A percentile compares a stretch with the other conserved stretches of the same genome.
These are phyloP conservation scores for Histomonas meleagridis DNA, from an alignment of 208 protist genomes.

Conservation along the genomic window DNA sequence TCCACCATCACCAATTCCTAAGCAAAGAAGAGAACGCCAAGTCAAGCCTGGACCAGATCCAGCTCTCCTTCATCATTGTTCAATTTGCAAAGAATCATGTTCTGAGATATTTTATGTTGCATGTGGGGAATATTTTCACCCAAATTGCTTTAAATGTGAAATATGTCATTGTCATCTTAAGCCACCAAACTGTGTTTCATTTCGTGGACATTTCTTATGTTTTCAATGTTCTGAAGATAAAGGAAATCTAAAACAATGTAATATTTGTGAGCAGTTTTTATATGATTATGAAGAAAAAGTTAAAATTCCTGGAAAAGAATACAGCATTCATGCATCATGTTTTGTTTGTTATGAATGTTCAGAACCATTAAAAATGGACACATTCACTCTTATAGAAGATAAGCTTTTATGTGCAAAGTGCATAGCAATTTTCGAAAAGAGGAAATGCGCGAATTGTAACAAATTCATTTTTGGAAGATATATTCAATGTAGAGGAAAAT, in stretches of 20 bases:
- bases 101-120: not conserved
- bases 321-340: not conserved
- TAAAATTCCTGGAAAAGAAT: not conserved
- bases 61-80: not conserved
- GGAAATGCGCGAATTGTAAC: not conserved
- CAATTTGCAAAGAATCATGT: not conserved
- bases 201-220: not conserved
- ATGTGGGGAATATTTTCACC: not conserved
- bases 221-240: not conserved
- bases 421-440: not conserved
- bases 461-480: not conserved
- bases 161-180: no score
- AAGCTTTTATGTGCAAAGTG: not conserved
- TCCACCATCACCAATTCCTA: not conserved
- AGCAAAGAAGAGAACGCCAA: no score
- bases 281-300: not conserved
- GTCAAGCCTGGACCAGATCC: not conserved
- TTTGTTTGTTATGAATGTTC: not conserved
- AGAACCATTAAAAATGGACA: not conserved
- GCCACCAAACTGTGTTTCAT: not conserved
- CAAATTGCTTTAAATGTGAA: not conserved
- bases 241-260: not conserved
- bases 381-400: not conserved
- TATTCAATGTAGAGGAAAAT: not conserved
- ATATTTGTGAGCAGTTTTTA: not conserved